Evolutionary conservation across 495 filamentous ascomycete genomes (phyloP).

Genomic region (Tricharina praecox): DNA sequence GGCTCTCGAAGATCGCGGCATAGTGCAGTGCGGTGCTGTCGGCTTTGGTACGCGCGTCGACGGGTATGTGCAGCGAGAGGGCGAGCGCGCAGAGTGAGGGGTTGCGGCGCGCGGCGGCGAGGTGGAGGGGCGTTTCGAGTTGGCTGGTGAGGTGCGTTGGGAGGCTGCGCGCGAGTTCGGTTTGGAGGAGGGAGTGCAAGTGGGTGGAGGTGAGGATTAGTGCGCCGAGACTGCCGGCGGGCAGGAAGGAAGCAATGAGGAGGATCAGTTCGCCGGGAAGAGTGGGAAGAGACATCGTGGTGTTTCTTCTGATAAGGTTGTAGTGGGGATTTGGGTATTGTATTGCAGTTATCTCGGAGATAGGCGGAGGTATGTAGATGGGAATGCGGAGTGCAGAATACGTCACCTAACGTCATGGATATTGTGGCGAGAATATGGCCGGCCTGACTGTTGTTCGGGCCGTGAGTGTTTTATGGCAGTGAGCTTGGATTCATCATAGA

Average conservation of each 20-base stretch:
- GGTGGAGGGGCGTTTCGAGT: background rate
- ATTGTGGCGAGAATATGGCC: too few relatives aligned
- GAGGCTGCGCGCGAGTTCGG: background rate
- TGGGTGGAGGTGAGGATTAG: background rate
- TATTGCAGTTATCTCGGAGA: too few relatives aligned
- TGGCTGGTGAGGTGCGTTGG: background rate
- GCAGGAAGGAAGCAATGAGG: background rate
- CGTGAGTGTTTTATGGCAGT: too few relatives aligned
- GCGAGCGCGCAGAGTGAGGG: background rate
- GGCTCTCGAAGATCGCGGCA: background rate
- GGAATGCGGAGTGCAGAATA: too few relatives aligned
- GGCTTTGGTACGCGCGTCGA: background rate
- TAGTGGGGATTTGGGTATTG: too few relatives aligned
- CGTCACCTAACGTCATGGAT: too few relatives aligned
- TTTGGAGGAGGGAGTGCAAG: background rate
- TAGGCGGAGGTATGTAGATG: too few relatives aligned
- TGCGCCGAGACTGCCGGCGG: background rate
- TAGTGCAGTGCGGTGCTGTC: background rate
- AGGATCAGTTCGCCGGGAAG: background rate
- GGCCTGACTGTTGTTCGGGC: too few relatives aligned
- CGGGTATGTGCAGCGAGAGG: background rate
- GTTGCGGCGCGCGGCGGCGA: background rate
- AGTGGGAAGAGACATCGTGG: background rate
- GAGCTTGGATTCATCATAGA: too few relatives aligned
- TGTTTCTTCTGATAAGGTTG: too few relatives aligned